Evolutionary conservation across 1,284 basidiomycete species (phyloP).

Genomic region (Quambalaria eucalypti): DNA sequence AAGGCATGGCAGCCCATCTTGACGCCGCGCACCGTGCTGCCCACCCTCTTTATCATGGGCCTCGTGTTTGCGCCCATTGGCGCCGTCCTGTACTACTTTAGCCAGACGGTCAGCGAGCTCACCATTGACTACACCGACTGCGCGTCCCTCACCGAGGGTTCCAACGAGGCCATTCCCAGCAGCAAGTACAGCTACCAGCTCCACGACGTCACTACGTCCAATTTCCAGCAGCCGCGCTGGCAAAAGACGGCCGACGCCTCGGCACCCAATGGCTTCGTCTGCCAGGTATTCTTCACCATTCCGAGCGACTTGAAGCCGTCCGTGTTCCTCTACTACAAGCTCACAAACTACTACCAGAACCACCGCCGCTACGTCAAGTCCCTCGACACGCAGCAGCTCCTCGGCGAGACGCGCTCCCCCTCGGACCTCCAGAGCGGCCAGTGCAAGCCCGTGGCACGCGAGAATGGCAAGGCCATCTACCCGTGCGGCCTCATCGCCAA

Average conservation of each 20-base stretch:
- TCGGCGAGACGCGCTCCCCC: slow-evolving; percentile 58
- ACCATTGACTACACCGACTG: slow-evolving; percentile 92
- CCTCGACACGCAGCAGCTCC: slow-evolving; percentile 72
- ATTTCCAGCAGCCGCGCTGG: slow-evolving; percentile 41
- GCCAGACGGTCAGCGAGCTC: slow-evolving; percentile 23
- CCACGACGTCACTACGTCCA: slow-evolving; percentile 30
- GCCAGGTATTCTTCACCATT: slow-evolving; percentile 50
- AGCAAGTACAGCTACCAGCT: slow-evolving; percentile 62
- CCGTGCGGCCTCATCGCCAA: slow-evolving; percentile 98
- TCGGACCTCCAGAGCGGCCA: slow-evolving; percentile 56
- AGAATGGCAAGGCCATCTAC: slow-evolving; percentile 52
- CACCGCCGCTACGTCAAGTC: slow-evolving; percentile 96
- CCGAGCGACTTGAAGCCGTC: slow-evolving; percentile 66
- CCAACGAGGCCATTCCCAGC: slow-evolving; percentile 54
- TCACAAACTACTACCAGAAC: slow-evolving; percentile 72
- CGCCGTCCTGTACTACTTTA: slow-evolving; percentile 63
- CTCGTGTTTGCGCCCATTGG: slow-evolving; percentile 93
- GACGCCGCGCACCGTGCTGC: slow-evolving; percentile 91
- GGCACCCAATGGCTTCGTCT: slow-evolving; percentile 15
- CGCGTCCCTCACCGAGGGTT: slow-evolving; percentile 2
- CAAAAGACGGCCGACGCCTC: slow-evolving; percentile 3
- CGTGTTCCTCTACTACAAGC: slow-evolving; percentile 90
- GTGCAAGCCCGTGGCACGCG: slow-evolving; percentile 73
- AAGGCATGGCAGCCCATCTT: slow-evolving; percentile 99
- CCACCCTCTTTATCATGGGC: slow-evolving; percentile 88